Percentiles rank a stretch among this genome's conserved stretches.
Conservation (phyloP, 2,329 filamentous ascomycete species). For the Pseudopithomyces maydicus region DNA sequence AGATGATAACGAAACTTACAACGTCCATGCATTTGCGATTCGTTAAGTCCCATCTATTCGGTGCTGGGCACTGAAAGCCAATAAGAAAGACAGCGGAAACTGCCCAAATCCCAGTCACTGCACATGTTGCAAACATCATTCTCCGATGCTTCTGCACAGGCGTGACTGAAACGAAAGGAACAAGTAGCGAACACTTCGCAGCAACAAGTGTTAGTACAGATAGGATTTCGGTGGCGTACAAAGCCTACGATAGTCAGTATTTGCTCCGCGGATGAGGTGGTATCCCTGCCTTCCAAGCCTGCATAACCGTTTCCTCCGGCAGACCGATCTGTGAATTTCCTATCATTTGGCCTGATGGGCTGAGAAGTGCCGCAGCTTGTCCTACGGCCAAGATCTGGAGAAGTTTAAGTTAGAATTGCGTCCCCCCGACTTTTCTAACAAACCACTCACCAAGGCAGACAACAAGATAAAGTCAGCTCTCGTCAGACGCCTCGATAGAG, state of each 20-base stretch:
- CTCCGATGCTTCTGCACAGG: not conserved
- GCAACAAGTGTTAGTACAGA: slow-evolving; percentile 7
- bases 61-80: not conserved
- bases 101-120: not conserved
- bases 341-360: slow-evolving; percentile 12
- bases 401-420: not conserved
- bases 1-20: not conserved
- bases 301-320: not conserved
- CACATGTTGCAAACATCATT: not conserved
- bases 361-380: slow-evolving; percentile 1
- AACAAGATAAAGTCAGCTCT: slow-evolving; percentile 5
- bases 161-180: not conserved
- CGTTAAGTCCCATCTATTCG: not conserved
- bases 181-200: not conserved
- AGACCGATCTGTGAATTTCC: slow-evolving; percentile 1
- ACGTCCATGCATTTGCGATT: not conserved
- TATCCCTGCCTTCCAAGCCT: not conserved
- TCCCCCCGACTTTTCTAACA: too few species aligned
- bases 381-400: slow-evolving; percentile 5
- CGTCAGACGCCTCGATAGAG: slow-evolving; percentile 2
- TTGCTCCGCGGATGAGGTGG: not conserved
- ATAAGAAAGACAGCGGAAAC: not conserved
- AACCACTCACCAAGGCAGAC: not conserved
- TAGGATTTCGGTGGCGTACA: slow-evolving; percentile 7
- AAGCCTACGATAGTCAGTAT: not conserved